Percentiles rank a stretch among this genome's conserved stretches.
Evolutionary conservation across 108 stramenopile species (phyloP).

Genomic region (Mediolabrus comicus): DNA sequence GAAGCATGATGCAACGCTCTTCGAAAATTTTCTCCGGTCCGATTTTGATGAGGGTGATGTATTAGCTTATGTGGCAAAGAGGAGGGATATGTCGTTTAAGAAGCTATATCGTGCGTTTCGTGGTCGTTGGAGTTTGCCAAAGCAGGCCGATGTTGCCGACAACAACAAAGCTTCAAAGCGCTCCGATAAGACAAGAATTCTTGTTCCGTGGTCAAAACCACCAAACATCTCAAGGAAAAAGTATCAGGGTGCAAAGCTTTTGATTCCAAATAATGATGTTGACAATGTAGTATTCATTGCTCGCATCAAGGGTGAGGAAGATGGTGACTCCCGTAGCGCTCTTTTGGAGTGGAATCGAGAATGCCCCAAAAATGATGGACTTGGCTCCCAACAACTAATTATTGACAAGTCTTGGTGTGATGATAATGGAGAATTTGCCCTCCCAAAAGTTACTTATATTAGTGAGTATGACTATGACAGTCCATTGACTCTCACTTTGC

Average conservation of each 20-base stretch:
- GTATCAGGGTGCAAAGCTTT: background rate
- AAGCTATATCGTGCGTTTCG: conserved; percentile 1
- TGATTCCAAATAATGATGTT: background rate
- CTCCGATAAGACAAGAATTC: background rate
- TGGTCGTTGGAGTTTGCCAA: background rate
- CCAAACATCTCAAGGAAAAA: background rate
- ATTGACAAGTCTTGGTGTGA: background rate
- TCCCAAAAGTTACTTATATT: background rate
- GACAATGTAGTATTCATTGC: background rate
- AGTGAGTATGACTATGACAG: background rate
- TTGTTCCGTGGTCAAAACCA: background rate
- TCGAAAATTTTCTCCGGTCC: background rate
- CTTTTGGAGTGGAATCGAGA: background rate
- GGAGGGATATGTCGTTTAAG: background rate
- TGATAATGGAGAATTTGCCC: background rate
- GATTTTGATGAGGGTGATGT: conserved; percentile 2
- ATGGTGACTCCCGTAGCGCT: background rate
- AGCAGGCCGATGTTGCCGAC: background rate
- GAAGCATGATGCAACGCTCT: background rate
- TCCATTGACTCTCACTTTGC: background rate
- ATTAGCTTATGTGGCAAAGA: background rate
- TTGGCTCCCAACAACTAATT: background rate
- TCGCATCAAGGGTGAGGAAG: background rate
- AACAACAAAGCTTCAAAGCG: background rate
- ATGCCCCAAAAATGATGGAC: background rate